These are phyloP conservation scores for Entomortierella chlamydospora DNA, from an alignment of 192 early-diverging fungal species.

Conservation along the genomic window DNA sequence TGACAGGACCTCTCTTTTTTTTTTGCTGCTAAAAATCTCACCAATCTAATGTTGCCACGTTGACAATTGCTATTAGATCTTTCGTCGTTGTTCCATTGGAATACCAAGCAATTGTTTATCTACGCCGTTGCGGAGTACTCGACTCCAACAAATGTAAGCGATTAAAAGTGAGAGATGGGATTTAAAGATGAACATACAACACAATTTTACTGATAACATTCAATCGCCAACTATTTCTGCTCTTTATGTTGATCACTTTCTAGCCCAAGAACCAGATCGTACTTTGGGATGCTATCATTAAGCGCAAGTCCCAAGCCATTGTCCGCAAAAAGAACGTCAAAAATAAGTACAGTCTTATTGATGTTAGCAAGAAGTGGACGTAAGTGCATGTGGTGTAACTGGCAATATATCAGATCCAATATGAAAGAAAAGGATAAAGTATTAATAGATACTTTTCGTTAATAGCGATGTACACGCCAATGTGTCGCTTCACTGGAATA, in stretches of 20 bases:
- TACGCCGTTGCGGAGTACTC: slow-evolving; percentile 81
- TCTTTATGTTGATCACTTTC: slow-evolving; percentile 24
- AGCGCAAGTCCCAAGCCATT: slow-evolving; percentile 70
- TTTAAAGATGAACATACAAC: no score
- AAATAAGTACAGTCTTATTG: slow-evolving; percentile 78
- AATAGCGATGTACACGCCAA: slow-evolving; percentile 73
- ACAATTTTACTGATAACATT: neutral
- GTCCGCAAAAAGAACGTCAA: slow-evolving; percentile 65
- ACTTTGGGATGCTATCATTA: slow-evolving; percentile 88
- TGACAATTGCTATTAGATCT: slow-evolving; percentile 71
- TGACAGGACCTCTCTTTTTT: no score
- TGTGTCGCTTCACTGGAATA: slow-evolving; percentile 83
- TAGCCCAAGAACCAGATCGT: slow-evolving; percentile 79
- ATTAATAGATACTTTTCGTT: neutral
- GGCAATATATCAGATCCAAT: neutral
- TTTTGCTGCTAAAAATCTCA: no score
- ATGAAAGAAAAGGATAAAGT: neutral
- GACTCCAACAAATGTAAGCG: slow-evolving; percentile 72
- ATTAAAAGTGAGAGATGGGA: no score
- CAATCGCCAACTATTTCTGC: neutral
- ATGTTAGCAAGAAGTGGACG: slow-evolving; percentile 76
- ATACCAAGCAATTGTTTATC: slow-evolving; percentile 91
- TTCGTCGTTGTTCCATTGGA: slow-evolving; percentile 86
- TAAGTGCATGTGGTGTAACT: slow-evolving; percentile 41
- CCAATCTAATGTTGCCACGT: neutral